Evolutionary conservation across 2,329 filamentous ascomycete genomes (phyloP), one percentile per base, ranked within the genome.

Genomic region (Phoma herbarum): DNA sequence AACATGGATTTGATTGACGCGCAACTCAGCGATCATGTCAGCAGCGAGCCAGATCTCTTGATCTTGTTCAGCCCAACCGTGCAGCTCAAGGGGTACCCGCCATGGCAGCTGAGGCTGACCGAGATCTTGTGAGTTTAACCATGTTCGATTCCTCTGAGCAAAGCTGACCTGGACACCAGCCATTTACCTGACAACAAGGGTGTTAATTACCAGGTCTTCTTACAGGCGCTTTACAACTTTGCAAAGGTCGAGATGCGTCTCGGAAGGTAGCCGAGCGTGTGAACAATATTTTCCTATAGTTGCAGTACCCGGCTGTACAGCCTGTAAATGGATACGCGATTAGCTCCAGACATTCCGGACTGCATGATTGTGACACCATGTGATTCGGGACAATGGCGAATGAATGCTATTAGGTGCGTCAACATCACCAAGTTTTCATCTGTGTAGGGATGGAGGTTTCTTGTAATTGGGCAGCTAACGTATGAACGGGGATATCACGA

Each of bases 191-290:
- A 93, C 73, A 92, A 92, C 75, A 85, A 90, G 62, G 88, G 88
- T 1, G 93, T 99, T 18, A 93, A 93, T 43, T 99, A 99, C 77
- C 93, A 97, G 74, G 90, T 96, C 28, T 99, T 98, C 77, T 82
- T 98, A 64, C 85, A 89, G 63, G 94, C 90, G 1, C 80, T 99
- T 67, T 90, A 91, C 76, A 92, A 90, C 70, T 99, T 87, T 79
- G 90, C 92, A 10, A 89, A 88, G 65, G 94, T 93, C 3, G 91
- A 97, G 77, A 96, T 98, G 85, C 87, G 93, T 57, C 87, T 93
- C 69, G 93, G 93, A 26, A 79, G 84, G 69, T 88, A 78, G 42
- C 29, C 16, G 18, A 23, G 39, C 1, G 18, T 39, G 16, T 10
- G 29, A 22, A 42, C 22, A 2, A n/a, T 45, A 10, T 22, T 59